Conservation (phyloP, 441 rosid species). For the Raphanus hybrid region DNA sequence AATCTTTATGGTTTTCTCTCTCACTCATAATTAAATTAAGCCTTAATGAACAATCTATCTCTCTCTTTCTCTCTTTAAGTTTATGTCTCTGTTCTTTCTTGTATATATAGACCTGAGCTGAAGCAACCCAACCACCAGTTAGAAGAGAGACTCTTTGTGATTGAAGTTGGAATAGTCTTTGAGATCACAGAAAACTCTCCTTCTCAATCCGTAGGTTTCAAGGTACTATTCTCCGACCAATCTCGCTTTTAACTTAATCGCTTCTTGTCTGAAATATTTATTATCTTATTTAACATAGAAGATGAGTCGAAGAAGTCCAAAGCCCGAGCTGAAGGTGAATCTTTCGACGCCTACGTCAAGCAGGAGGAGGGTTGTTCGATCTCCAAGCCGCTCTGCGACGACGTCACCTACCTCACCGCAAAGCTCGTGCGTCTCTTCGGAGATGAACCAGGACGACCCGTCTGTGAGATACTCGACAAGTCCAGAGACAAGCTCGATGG, state of each 20-base stretch:
- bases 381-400: constrained; percentile 68
- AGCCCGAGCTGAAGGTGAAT: constrained; percentile 89
- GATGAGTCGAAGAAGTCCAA: constrained; percentile 83
- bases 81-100: constrained; percentile 44
- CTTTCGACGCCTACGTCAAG: constrained; percentile 77
- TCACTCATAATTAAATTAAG: constrained; percentile 70
- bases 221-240: constrained; percentile 36
- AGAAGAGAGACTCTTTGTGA: constrained; percentile 38
- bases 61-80: constrained; percentile 51
- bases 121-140: constrained; percentile 48
- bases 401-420: constrained; percentile 82
- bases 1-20: constrained; percentile 46
- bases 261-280: constrained; percentile 29
- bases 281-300: constrained; percentile 27
- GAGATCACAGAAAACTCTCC: constrained; percentile 31
- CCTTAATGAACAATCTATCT: constrained; percentile 66
- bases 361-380: constrained; percentile 50
- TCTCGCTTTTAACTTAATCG: constrained; percentile 26
- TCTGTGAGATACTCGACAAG: constrained; percentile 56
- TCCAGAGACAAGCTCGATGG: constrained; percentile 93
- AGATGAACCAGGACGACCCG: constrained; percentile 61
- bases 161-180: constrained; percentile 19
- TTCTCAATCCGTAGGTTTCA: constrained; percentile 24
- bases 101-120: constrained; percentile 61
- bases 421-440: constrained; percentile 93